These are phyloP conservation scores for Phytophthora tentaculata DNA, from an alignment of 352 stramenopile species.

Conservation along the genomic window DNA sequence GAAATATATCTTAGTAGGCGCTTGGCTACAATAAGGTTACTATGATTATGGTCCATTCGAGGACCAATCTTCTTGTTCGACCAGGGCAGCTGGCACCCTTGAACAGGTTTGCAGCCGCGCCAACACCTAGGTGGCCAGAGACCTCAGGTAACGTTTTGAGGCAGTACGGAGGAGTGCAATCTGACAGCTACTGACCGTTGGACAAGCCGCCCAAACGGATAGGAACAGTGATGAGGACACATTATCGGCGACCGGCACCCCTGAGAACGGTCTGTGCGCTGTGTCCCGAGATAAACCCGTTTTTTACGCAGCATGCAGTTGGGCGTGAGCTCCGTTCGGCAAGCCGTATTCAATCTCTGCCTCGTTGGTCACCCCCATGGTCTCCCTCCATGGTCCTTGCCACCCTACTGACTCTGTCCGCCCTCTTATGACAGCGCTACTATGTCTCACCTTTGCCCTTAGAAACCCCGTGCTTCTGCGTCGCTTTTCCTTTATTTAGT, in stretches of 20 bases:
- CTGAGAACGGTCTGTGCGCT: constrained; percentile 6
- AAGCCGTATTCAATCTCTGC: neutral
- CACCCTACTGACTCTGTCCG: neutral
- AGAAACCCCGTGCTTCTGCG: neutral
- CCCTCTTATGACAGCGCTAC: neutral
- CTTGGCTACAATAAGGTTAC: no score
- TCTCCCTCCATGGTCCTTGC: neutral
- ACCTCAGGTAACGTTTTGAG: neutral
- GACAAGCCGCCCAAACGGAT: neutral
- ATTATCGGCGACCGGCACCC: constrained; percentile 9
- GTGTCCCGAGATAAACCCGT: constrained; percentile 7
- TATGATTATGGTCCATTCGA: neutral
- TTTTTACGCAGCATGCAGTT: neutral
- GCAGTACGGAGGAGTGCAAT: neutral
- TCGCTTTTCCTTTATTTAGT: neutral
- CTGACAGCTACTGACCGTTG: neutral
- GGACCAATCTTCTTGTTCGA: neutral
- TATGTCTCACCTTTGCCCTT: neutral
- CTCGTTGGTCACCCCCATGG: neutral
- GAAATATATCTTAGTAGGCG: no score
- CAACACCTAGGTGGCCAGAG: neutral
- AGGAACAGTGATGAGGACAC: constrained; percentile 3
- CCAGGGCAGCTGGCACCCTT: neutral
- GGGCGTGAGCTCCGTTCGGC: neutral
- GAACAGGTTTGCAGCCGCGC: neutral